Conservation (phyloP, 2,329 filamentous ascomycete genomes). For the Aspergillus vadensis region DNA sequence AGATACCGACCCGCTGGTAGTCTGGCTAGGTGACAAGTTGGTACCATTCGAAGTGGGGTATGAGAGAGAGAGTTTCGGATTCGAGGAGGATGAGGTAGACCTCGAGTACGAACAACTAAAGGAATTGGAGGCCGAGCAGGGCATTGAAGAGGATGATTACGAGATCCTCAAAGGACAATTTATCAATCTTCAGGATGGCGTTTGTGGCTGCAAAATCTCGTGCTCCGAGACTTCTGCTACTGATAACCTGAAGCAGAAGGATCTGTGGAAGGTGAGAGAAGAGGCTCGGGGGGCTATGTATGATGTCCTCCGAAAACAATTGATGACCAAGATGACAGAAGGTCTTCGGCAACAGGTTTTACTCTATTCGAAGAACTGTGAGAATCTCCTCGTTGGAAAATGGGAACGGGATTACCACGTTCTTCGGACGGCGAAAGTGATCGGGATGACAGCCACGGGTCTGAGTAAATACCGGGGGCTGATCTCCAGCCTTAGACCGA, state of each 20-base stretch:
- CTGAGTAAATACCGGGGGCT: conserved; percentile 76
- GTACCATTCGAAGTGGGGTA: conserved; percentile 49
- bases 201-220: conserved; percentile 27
- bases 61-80: conserved; percentile 52
- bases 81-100: conserved; percentile 62
- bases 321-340: conserved; percentile 52
- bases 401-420: conserved; percentile 64
- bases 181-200: conserved; percentile 47
- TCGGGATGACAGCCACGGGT: conserved; percentile 76
- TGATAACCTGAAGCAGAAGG: conserved; percentile 39
- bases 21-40: conserved; percentile 61
- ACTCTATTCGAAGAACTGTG: conserved; percentile 54
- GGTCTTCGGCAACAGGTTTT: conserved; percentile 55
- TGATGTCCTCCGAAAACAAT: conserved; percentile 59
- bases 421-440: conserved; percentile 61
- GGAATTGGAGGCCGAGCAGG: conserved; percentile 62
- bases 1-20: conserved; percentile 45
- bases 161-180: conserved; percentile 54
- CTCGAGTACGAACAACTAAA: conserved; percentile 62
- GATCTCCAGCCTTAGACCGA: conserved; percentile 66
- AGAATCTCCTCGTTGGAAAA: conserved; percentile 57
- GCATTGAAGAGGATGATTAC: conserved; percentile 55
- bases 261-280: conserved; percentile 64
- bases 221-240: conserved; percentile 40
- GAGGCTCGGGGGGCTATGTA: conserved; percentile 66